Conservation (phyloP, 2,329 filamentous ascomycete species). For the Endocalyx cinctus region DNA sequence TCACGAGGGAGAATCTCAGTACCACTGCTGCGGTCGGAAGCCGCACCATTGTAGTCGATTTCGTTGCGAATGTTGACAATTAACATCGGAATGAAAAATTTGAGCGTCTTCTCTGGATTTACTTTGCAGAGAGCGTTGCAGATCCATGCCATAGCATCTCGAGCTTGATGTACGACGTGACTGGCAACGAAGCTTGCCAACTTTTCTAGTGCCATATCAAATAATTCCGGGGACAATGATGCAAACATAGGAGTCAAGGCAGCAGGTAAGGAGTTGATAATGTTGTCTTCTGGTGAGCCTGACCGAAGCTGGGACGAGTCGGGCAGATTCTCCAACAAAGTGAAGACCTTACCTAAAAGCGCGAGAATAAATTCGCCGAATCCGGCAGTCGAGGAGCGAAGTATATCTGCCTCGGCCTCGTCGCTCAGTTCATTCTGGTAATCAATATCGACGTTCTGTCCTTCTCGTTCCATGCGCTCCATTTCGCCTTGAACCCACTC, state of each 20-base stretch:
- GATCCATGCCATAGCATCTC: constrained; percentile 98
- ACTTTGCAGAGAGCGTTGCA: constrained; percentile 95
- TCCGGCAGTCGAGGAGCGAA: constrained; percentile 89
- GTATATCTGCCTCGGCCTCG: constrained; percentile 79
- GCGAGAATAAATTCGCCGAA: constrained; percentile 90
- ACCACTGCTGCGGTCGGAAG: constrained; percentile 88
- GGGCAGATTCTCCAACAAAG: constrained; percentile 87
- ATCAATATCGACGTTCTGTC: constrained; percentile 78
- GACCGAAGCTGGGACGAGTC: constrained; percentile 84
- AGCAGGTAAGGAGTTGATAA: constrained; percentile 91
- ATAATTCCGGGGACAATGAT: constrained; percentile 86
- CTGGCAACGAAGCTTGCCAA: constrained; percentile 85
- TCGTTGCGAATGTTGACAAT: constrained; percentile 90
- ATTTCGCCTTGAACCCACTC: constrained; percentile 94
- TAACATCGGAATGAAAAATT: constrained; percentile 84
- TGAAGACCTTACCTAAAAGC: constrained; percentile 91
- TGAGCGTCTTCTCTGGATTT: constrained; percentile 87
- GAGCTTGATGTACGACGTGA: constrained; percentile 93
- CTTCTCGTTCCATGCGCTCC: constrained; percentile 86
- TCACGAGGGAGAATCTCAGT: constrained; percentile 91
- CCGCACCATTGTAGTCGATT: constrained; percentile 94
- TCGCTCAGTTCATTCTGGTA: constrained; percentile 79
- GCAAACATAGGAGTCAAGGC: constrained; percentile 88
- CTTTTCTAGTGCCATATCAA: constrained; percentile 87
- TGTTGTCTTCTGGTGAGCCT: constrained; percentile 91